These are phyloP conservation scores for Ulmus americana DNA, from an alignment of 331 rosid genomes.

Conservation along the genomic window DNA sequence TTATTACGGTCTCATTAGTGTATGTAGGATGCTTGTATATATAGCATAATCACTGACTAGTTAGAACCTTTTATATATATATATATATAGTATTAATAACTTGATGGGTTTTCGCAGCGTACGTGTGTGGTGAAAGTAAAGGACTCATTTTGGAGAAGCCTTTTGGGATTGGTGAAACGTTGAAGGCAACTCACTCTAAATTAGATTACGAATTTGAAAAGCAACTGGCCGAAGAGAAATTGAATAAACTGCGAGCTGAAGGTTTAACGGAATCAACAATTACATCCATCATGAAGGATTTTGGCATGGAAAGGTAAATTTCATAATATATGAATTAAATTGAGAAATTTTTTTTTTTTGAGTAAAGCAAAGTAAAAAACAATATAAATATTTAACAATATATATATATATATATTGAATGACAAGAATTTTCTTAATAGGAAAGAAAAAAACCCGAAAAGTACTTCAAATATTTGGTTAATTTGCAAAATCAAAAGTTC, in stretches of 20 bases:
- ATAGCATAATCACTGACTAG: too few relatives aligned
- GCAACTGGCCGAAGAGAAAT: slow-evolving; percentile 3
- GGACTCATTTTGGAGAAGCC: slow-evolving; percentile 41
- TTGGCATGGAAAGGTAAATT: slow-evolving; percentile 29
- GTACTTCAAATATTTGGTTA: too few relatives aligned
- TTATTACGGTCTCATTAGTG: too few relatives aligned
- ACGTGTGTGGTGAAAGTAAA: slow-evolving; percentile 53
- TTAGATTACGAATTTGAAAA: slow-evolving; percentile 24
- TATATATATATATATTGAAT: too few relatives aligned
- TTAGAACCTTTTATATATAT: too few relatives aligned
- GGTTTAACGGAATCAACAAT: slow-evolving; percentile 1
- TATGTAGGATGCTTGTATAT: too few relatives aligned
- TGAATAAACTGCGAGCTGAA: slow-evolving; percentile 13
- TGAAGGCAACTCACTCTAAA: not conserved
- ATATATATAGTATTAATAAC: too few relatives aligned
- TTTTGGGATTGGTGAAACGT: slow-evolving; percentile 9
- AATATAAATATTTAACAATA: too few relatives aligned
- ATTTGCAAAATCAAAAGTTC: too few relatives aligned
- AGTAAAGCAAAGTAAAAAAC: too few relatives aligned
- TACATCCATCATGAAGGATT: slow-evolving; percentile 26
- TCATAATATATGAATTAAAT: not conserved
- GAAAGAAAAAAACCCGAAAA: too few relatives aligned
- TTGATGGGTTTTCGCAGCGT: slow-evolving; percentile 36
- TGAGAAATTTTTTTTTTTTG: not conserved
- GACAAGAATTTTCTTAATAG: too few relatives aligned